A percentile compares a stretch with the other conserved stretches of the same genome.
These are phyloP conservation scores for Aspergillus felis DNA, from an alignment of 2,329 filamentous ascomycete genomes.

Conservation along the genomic window DNA sequence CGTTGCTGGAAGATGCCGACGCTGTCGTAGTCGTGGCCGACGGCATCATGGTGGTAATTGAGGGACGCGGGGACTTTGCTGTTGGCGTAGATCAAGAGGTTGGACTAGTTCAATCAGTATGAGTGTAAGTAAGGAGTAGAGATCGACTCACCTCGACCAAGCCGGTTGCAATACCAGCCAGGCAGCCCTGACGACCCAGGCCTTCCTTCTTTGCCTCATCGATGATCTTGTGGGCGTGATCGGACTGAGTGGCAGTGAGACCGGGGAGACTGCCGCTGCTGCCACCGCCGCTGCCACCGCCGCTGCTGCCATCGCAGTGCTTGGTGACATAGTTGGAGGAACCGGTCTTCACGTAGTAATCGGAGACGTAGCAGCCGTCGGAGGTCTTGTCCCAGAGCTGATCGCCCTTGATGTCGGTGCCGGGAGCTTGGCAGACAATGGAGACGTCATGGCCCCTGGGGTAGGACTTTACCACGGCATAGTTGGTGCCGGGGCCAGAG, in stretches of 20 bases:
- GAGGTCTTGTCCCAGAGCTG: constrained; percentile 23
- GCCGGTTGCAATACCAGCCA: constrained; percentile 18
- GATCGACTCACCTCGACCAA: constrained; percentile 15
- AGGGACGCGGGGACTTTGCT: constrained; percentile 15
- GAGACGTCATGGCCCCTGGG: constrained; percentile 8
- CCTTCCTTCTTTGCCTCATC: constrained; percentile 13
- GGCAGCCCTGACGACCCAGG: constrained; percentile 16
- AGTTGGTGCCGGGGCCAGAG: constrained; percentile 16
- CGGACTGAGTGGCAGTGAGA: constrained; percentile 15
- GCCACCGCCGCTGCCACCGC: background rate
- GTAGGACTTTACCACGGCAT: constrained; percentile 13
- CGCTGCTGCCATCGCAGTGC: constrained; percentile 1
- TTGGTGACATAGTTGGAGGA: constrained; percentile 1
- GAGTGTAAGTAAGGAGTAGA: no score
- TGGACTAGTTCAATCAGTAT: constrained; percentile 5
- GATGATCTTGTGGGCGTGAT: constrained; percentile 17
- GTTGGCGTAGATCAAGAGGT: constrained; percentile 18
- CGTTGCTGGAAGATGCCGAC: constrained; percentile 24
- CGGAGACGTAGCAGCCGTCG: constrained; percentile 23
- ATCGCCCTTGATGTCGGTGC: constrained; percentile 15
- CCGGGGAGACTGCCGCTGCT: constrained; percentile 12
- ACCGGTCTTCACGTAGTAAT: constrained; percentile 26
- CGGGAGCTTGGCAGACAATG: constrained; percentile 13
- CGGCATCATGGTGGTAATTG: constrained; percentile 16
- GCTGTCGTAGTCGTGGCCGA: constrained; percentile 20